A percentile compares a stretch with the other conserved stretches of the same genome.
Evolutionary conservation across 805 yeast genomes (phyloP).

Genomic region (Saturnispora diversa): DNA sequence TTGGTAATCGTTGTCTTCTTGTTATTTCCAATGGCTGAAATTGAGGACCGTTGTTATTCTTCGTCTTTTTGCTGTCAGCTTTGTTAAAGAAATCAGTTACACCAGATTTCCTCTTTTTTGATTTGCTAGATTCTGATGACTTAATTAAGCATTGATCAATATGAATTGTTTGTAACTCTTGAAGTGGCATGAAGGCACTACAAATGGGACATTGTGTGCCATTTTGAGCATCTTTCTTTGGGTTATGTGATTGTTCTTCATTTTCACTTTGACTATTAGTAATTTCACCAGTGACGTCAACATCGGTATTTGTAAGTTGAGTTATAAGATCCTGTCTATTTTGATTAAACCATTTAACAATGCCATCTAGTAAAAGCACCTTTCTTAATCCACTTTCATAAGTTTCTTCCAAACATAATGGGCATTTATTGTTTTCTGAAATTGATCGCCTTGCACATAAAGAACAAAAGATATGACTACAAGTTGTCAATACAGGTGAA

Average conservation of each 20-base stretch:
- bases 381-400: conserved; percentile 63
- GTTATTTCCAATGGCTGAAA: conserved; percentile 19
- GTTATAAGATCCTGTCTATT: conserved; percentile 33
- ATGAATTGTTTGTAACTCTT: conserved; percentile 49
- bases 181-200: conserved; percentile 42
- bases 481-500: conserved; percentile 76
- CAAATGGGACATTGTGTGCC: conserved; percentile 74
- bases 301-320: conserved; percentile 13
- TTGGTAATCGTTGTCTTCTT: conserved; percentile 39
- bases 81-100: not conserved
- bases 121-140: not conserved
- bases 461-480: conserved; percentile 88
- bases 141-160: conserved; percentile 48
- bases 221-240: too few relatives aligned
- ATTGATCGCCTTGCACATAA: conserved; percentile 72
- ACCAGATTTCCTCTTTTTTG: conserved; percentile 1
- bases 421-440: conserved; percentile 56
- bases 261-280: conserved; percentile 18
- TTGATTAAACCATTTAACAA: conserved; percentile 44
- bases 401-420: conserved; percentile 65
- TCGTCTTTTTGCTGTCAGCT: not conserved
- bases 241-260: too few relatives aligned
- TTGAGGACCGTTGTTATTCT: conserved; percentile 17
- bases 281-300: conserved; percentile 23
- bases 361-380: conserved; percentile 64